phyloP scores from a whole-genome alignment of 2,329 filamentous ascomycete species.

The Fusarium illudens region DNA sequence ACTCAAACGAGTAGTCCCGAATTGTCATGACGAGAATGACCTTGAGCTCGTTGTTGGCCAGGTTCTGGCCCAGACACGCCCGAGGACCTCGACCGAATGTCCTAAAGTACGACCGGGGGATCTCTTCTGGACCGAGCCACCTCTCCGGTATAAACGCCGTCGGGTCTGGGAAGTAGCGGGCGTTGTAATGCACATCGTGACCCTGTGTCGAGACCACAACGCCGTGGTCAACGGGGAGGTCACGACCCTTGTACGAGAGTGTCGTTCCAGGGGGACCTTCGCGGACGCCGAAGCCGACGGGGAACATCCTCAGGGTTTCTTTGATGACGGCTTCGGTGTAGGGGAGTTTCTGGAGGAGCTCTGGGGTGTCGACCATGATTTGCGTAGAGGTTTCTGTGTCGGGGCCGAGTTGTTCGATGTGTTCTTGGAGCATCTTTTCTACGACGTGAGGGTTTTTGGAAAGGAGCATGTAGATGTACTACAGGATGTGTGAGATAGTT shows the following conservation, averaged over 20 bases:
- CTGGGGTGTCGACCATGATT: conserved; percentile 3
- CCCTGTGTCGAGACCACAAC: conserved; percentile 1
- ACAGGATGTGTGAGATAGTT: neutral
- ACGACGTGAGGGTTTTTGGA: neutral
- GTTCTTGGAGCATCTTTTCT: conserved; percentile 16
- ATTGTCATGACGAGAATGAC: conserved; percentile 37
- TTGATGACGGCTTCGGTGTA: conserved; percentile 25
- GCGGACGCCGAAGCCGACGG: conserved; percentile 6
- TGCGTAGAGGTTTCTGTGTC: neutral
- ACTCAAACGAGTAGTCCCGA: conserved; percentile 40
- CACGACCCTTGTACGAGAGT: neutral
- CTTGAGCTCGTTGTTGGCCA: conserved; percentile 48
- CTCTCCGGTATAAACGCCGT: conserved; percentile 11
- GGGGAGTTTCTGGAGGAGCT: neutral
- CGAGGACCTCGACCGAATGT: conserved; percentile 51
- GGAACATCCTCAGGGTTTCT: conserved; percentile 11
- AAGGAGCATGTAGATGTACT: conserved; percentile 23
- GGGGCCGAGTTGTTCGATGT: neutral
- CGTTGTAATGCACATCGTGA: conserved; percentile 19
- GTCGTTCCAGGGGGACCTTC: neutral
- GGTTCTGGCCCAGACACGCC: conserved; percentile 48
- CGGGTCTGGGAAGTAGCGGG: neutral
- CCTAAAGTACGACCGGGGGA: conserved; percentile 19
- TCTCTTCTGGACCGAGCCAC: conserved; percentile 14
- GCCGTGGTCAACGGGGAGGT: conserved; percentile 7